Conservation (phyloP, 2,329 filamentous ascomycete species). For the Nemania diffusa region DNA sequence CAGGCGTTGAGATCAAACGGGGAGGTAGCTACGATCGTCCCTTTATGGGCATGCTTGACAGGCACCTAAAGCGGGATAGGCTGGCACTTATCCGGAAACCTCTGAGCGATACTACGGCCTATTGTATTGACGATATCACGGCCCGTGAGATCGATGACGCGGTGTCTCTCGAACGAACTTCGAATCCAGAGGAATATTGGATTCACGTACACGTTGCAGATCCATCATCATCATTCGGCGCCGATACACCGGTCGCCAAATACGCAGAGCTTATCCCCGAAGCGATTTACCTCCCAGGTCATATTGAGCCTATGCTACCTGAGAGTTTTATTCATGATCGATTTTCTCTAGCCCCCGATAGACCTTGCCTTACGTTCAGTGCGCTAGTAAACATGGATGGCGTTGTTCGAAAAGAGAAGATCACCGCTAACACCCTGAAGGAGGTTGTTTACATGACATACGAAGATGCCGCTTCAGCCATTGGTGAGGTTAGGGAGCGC, state of each 20-base stretch:
- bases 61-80: slow-evolving; percentile 55
- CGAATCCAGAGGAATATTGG: slow-evolving; percentile 70
- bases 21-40: slow-evolving; percentile 56
- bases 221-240: slow-evolving; percentile 74
- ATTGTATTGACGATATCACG: slow-evolving; percentile 75
- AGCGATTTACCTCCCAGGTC: slow-evolving; percentile 69
- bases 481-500: slow-evolving; percentile 50
- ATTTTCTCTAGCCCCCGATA: slow-evolving; percentile 64
- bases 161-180: slow-evolving; percentile 73
- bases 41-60: slow-evolving; percentile 48
- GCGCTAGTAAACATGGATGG: slow-evolving; percentile 65
- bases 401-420: slow-evolving; percentile 62
- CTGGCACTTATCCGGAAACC: slow-evolving; percentile 65
- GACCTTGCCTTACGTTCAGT: slow-evolving; percentile 71
- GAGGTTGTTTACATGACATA: slow-evolving; percentile 69
- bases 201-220: slow-evolving; percentile 83
- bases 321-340: slow-evolving; percentile 57
- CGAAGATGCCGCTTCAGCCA: slow-evolving; percentile 58
- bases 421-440: slow-evolving; percentile 64
- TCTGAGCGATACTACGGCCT: slow-evolving; percentile 70
- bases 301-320: slow-evolving; percentile 68
- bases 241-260: slow-evolving; percentile 66
- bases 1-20: slow-evolving; percentile 57
- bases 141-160: slow-evolving; percentile 83
- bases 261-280: slow-evolving; percentile 70